These are phyloP conservation scores for Auriculariales sp. DNA, from an alignment of 768 basidiomycete species.

Conservation along the genomic window DNA sequence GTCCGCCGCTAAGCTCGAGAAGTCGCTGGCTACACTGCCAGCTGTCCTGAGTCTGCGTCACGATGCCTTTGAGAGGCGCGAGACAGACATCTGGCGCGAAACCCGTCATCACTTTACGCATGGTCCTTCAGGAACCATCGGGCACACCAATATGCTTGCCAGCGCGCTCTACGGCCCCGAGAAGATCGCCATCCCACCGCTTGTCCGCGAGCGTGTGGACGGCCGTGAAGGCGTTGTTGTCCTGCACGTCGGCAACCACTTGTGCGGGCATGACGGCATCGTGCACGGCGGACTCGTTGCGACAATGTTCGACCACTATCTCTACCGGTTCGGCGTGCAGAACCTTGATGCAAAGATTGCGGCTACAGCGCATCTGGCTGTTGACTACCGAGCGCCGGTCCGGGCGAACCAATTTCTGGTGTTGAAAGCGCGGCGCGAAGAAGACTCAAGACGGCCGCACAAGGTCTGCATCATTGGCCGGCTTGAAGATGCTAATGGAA, in stretches of 20 bases:
- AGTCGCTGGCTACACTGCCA: not conserved
- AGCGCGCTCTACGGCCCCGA: conserved; percentile 78
- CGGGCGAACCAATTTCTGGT: conserved; percentile 58
- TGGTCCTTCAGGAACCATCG: too few species aligned
- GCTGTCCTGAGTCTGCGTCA: not conserved
- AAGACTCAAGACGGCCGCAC: conserved; percentile 45
- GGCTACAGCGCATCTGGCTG: conserved; percentile 72
- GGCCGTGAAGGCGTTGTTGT: conserved; percentile 59
- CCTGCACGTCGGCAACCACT: conserved; percentile 67
- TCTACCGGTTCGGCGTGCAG: conserved; percentile 67
- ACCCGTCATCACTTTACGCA: not conserved
- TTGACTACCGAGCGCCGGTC: conserved; percentile 80
- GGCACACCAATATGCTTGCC: conserved; percentile 19
- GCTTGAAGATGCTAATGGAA: conserved; percentile 71
- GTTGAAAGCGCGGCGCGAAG: conserved; percentile 57
- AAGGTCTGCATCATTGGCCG: conserved; percentile 57
- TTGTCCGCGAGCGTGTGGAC: conserved; percentile 61
- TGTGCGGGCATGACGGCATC: conserved; percentile 92
- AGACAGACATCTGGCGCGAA: not conserved
- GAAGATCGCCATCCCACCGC: conserved; percentile 63
- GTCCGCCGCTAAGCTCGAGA: not conserved
- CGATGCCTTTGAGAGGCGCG: not conserved
- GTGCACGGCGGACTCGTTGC: conserved; percentile 87
- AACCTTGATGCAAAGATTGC: conserved; percentile 82
- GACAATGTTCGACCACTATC: conserved; percentile 73